A percentile compares a stretch with the other conserved stretches of the same genome.
Conservation (phyloP, 176 grass and related monocot genomes). For the Raddia guianensis region DNA sequence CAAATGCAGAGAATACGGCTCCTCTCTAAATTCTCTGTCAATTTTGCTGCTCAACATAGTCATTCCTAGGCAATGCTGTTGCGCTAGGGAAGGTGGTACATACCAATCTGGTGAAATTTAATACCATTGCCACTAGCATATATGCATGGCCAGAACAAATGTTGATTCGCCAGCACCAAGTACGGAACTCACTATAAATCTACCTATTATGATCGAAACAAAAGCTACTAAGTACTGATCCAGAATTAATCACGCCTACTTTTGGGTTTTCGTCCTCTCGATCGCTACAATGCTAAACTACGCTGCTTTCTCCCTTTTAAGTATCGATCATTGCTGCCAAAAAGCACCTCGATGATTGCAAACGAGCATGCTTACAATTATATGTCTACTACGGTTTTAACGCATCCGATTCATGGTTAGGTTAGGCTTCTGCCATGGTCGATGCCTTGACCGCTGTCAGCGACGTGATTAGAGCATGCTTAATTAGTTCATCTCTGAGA, state of each 20-base stretch:
- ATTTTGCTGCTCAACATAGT: not conserved
- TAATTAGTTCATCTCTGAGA: not conserved
- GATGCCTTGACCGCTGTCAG: conserved; percentile 29
- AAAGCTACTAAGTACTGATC: not conserved
- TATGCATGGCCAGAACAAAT: not conserved
- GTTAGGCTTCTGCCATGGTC: not conserved
- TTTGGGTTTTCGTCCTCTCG: conserved; percentile 33
- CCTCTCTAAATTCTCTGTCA: not conserved
- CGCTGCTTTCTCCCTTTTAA: not conserved
- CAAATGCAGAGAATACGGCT: no score
- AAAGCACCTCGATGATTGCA: conserved; percentile 38
- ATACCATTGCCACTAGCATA: not conserved
- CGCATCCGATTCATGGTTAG: not conserved
- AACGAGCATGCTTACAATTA: not conserved
- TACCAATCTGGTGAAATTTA: not conserved
- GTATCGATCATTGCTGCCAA: conserved; percentile 33
- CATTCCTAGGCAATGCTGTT: not conserved
- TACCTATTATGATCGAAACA: conserved; percentile 13
- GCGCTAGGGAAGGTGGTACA: not conserved
- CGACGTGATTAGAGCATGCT: not conserved
- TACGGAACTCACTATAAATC: not conserved
- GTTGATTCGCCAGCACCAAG: conserved; percentile 31
- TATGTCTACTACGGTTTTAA: not conserved
- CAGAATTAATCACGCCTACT: conserved; percentile 27
- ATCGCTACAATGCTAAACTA: not conserved